Conservation (phyloP, 139 green algal genomes). For the Raphidocelis subcapitata region DNA sequence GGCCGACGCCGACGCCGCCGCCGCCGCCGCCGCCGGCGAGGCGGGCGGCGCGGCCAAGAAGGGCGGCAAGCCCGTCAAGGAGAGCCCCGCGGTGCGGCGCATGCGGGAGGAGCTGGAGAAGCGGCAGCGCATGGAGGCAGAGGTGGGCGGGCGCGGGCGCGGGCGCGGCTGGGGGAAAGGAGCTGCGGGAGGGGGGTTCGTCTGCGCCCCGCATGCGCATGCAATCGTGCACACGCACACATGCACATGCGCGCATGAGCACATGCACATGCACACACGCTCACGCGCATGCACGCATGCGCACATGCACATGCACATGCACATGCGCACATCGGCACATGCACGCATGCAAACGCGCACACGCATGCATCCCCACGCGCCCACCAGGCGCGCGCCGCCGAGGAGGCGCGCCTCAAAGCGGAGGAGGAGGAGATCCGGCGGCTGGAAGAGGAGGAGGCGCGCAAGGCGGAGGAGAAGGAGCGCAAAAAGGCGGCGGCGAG, state of each 20-base stretch:
- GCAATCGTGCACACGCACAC: too few relatives aligned
- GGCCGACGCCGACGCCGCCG: slow-evolving; percentile 29
- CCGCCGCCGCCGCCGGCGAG: slow-evolving; percentile 35
- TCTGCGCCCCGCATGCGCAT: too few relatives aligned
- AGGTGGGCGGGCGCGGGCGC: too few relatives aligned
- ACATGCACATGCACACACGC: too few relatives aligned
- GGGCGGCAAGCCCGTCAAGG: slow-evolving; percentile 65
- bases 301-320: too few relatives aligned
- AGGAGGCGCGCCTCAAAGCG: slow-evolving; percentile 23
- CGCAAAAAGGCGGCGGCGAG: slow-evolving; percentile 48
- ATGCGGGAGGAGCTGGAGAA: slow-evolving; percentile 80
- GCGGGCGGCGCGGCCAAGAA: slow-evolving; percentile 38
- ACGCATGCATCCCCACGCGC: too few relatives aligned
- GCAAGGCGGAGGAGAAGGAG: slow-evolving; percentile 70
- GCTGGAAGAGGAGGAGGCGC: slow-evolving; percentile 59
- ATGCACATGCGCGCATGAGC: too few relatives aligned
- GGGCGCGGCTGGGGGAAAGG: too few relatives aligned
- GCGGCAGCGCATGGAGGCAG: slow-evolving; percentile 62
- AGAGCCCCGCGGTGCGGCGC: slow-evolving; percentile 67
- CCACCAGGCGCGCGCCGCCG: slow-evolving; percentile 25
- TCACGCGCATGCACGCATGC: too few relatives aligned
- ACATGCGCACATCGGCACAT: too few relatives aligned
- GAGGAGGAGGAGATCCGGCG: slow-evolving; percentile 53
- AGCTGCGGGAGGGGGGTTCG: too few relatives aligned
- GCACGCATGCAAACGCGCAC: too few relatives aligned